Evolutionary conservation across 2,329 filamentous ascomycete genomes (phyloP).

Genomic region (Lasiodiplodia gonubiensis): DNA sequence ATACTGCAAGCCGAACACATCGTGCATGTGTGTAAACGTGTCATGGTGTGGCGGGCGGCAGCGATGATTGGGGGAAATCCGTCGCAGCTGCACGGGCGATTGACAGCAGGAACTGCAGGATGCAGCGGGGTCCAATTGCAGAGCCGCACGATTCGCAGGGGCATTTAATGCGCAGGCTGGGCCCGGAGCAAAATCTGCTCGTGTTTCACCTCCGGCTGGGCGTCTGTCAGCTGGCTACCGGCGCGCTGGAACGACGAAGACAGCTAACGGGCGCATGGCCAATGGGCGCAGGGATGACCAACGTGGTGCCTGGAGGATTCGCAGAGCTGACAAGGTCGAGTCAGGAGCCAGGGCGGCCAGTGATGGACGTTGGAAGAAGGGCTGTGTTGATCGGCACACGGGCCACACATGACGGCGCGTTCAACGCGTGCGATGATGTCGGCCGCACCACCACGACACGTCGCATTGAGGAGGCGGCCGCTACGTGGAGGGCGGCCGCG

Average conservation of each 20-base stretch:
- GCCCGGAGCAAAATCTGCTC: not conserved
- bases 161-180: not conserved
- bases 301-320: not conserved
- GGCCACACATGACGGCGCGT: not conserved
- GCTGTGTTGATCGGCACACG: not conserved
- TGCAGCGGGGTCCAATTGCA: not conserved
- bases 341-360: not conserved
- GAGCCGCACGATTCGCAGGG: conserved; percentile 19
- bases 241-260: not conserved
- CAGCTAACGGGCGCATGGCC: not conserved
- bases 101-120: not conserved
- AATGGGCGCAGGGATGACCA: not conserved
- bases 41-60: not conserved
- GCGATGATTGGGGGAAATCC: not conserved
- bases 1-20: conserved; percentile 9
- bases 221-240: not conserved
- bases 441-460: conserved; percentile 15
- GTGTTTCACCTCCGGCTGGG: conserved; percentile 9
- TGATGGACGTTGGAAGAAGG: conserved; percentile 6
- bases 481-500: conserved; percentile 17
- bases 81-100: not conserved
- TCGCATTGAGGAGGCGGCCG: conserved; percentile 11
- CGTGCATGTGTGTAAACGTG: conserved; percentile 4
- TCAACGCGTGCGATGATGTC: conserved; percentile 13
- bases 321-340: not conserved